phyloP scores from a whole-genome alignment of 1,284 basidiomycete genomes.

The Takashimella koratensis region DNA sequence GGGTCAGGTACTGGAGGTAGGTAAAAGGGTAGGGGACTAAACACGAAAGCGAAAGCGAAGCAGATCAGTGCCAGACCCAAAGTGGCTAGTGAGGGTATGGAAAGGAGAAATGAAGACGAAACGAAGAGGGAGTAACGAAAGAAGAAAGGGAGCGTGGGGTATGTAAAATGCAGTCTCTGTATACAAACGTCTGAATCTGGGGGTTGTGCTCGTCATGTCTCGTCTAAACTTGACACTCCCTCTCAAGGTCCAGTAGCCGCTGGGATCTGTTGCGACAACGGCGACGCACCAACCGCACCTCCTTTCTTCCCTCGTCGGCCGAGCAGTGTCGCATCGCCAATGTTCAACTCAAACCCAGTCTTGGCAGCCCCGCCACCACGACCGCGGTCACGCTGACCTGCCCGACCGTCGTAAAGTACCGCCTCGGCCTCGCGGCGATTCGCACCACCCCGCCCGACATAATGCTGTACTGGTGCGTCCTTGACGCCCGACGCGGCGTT shows the following conservation, averaged over 20 bases:
- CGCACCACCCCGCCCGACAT: constrained; percentile 48
- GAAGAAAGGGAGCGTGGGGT: not conserved
- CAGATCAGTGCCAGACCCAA: too few relatives aligned
- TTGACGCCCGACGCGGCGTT: constrained; percentile 50
- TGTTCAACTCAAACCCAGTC: constrained; percentile 68
- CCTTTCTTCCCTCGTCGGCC: constrained; percentile 53
- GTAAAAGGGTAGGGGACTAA: too few relatives aligned
- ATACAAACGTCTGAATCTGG: too few relatives aligned
- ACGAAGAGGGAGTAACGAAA: not conserved
- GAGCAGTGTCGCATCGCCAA: constrained; percentile 77
- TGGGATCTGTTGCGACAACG: constrained; percentile 19
- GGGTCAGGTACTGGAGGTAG: too few relatives aligned
- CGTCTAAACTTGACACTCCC: too few relatives aligned
- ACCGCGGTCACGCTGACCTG: constrained; percentile 65
- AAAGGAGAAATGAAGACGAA: not conserved
- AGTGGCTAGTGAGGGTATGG: too few relatives aligned
- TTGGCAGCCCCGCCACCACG: constrained; percentile 30
- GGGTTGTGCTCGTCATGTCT: too few relatives aligned
- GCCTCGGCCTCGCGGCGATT: constrained; percentile 53
- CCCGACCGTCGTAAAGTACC: constrained; percentile 62
- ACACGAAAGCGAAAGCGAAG: too few relatives aligned
- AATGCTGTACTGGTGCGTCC: constrained; percentile 49
- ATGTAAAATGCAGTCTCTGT: constrained; percentile 1
- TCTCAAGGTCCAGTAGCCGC: constrained; percentile 14
- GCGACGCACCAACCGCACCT: constrained; percentile 19